Evolutionary conservation across 305 asterid species (phyloP).

Genomic region (Rubia peregrina): DNA sequence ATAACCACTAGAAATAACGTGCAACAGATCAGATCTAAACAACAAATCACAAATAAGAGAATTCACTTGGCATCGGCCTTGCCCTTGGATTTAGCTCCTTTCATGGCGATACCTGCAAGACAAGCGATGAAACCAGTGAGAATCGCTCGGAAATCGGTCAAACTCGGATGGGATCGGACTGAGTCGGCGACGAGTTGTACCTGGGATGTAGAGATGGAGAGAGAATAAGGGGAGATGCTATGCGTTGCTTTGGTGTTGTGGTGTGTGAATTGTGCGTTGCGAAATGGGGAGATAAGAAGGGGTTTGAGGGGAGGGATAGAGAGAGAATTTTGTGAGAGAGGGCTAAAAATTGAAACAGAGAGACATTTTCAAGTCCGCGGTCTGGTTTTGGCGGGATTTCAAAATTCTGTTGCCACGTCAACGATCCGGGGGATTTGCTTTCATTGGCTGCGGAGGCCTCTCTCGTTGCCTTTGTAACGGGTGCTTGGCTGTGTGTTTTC

Average conservation of each 20-base stretch:
- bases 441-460: slow-evolving; percentile 26
- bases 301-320: slow-evolving; percentile 32
- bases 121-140: slow-evolving; percentile 23
- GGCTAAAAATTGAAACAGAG: slow-evolving; percentile 29
- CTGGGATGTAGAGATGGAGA: slow-evolving; percentile 22
- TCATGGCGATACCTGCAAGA: slow-evolving; percentile 39
- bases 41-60: neutral
- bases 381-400: slow-evolving; percentile 74
- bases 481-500: slow-evolving; percentile 49
- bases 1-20: slow-evolving; percentile 2
- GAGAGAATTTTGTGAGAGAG: slow-evolving; percentile 16
- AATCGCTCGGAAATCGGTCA: slow-evolving; percentile 22
- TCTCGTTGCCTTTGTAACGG: neutral
- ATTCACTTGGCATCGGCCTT: slow-evolving; percentile 51
- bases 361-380: slow-evolving; percentile 58
- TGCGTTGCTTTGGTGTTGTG: slow-evolving; percentile 11
- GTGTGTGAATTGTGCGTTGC: slow-evolving; percentile 29
- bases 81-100: slow-evolving; percentile 58
- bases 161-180: slow-evolving; percentile 22
- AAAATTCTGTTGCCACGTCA: slow-evolving; percentile 39
- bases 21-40: slow-evolving; percentile 18
- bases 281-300: slow-evolving; percentile 42
- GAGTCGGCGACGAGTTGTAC: slow-evolving; percentile 21
- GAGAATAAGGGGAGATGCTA: slow-evolving; percentile 27
- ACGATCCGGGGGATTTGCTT: slow-evolving; percentile 29